A percentile compares a stretch with the other conserved stretches of the same genome.
phyloP scores from a whole-genome alignment of 352 stramenopile species.

The Phytophthora nicotianae region DNA sequence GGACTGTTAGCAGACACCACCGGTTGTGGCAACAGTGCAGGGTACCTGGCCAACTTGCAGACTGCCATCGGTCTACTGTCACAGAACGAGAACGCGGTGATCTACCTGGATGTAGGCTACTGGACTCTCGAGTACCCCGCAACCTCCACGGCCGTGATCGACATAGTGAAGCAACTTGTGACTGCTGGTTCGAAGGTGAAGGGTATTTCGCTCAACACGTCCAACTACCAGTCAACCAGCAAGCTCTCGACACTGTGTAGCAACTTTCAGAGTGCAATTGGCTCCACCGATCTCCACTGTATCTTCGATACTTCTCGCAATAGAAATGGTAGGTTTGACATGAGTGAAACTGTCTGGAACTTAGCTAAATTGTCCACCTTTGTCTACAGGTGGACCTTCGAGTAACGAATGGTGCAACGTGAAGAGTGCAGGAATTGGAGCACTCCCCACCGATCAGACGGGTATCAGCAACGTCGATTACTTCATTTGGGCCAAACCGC shows the following conservation, averaged over 20 bases:
- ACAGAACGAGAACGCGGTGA: conserved; percentile 65
- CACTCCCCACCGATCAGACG: conserved; percentile 55
- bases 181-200: conserved; percentile 43
- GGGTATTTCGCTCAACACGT: conserved; percentile 79
- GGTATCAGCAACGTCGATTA: conserved; percentile 68
- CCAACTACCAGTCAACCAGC: conserved; percentile 69
- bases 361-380: conserved; percentile 5
- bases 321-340: conserved; percentile 37
- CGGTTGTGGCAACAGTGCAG: conserved; percentile 42
- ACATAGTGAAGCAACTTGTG: conserved; percentile 48
- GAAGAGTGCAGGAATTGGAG: conserved; percentile 61
- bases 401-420: conserved; percentile 77
- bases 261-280: conserved; percentile 63
- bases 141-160: conserved; percentile 30
- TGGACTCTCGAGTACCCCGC: conserved; percentile 52
- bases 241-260: conserved; percentile 54
- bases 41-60: conserved; percentile 60
- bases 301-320: conserved; percentile 73
- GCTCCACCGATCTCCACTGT: conserved; percentile 47
- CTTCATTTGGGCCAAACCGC: conserved; percentile 75
- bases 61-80: conserved; percentile 51
- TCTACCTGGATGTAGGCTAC: conserved; percentile 78
- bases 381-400: conserved; percentile 17
- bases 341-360: neutral
- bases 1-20: conserved; percentile 49